Conservation (phyloP, 257 asterid species). For the Salvia splendens region DNA sequence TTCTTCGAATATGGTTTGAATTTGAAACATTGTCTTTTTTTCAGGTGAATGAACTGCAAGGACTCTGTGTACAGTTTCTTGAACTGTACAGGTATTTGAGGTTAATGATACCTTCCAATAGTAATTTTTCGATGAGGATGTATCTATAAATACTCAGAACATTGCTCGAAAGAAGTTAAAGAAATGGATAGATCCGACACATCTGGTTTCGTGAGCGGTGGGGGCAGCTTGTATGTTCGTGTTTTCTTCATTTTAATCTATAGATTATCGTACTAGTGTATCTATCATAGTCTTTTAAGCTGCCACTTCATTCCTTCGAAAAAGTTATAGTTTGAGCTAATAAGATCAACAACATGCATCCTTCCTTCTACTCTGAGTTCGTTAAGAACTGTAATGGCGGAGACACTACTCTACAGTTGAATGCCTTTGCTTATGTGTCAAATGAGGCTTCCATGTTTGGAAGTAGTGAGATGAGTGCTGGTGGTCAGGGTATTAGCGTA, state of each 20-base stretch:
- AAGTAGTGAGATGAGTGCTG: constrained; percentile 37
- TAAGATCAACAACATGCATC: constrained; percentile 41
- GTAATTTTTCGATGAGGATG: constrained; percentile 28
- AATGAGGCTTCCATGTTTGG: constrained; percentile 40
- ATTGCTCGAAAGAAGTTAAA: constrained; percentile 31
- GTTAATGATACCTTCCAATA: constrained; percentile 4
- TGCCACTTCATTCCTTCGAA: constrained; percentile 29
- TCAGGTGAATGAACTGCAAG: constrained; percentile 45
- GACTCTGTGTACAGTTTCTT: constrained; percentile 26
- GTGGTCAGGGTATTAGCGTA: constrained; percentile 33
- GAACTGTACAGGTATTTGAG: constrained; percentile 27
- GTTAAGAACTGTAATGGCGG: constrained; percentile 38
- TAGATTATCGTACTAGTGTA: constrained; percentile 34
- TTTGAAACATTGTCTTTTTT: constrained; percentile 15
- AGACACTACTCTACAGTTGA: constrained; percentile 71
- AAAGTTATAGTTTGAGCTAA: constrained; percentile 34
- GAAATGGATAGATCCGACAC: constrained; percentile 82
- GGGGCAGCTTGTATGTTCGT: constrained; percentile 45
- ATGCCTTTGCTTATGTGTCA: constrained; percentile 71
- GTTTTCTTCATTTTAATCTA: constrained; percentile 46
- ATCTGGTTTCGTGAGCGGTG: constrained; percentile 90
- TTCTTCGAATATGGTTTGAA: constrained; percentile 10
- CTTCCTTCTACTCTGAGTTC: constrained; percentile 46
- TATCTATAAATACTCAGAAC: constrained; percentile 20
- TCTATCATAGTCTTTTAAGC: constrained; percentile 26